Conservation (phyloP, 2,329 filamentous ascomycete genomes). For the Xylariaceae sp. region DNA sequence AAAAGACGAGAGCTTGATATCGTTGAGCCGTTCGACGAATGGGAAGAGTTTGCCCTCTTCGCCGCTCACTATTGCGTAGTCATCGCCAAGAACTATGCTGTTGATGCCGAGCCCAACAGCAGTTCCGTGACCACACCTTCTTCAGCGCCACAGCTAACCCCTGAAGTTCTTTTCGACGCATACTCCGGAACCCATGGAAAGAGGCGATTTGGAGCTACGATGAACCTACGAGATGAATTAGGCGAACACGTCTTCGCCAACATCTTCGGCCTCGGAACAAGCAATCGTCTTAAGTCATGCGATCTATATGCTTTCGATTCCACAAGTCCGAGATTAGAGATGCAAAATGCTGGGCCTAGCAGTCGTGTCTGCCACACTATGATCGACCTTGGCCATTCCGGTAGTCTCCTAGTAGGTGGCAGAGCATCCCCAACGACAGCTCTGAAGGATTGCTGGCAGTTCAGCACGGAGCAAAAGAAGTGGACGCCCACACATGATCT, state of each 20-base stretch:
- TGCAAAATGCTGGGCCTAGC: slow-evolving; percentile 33
- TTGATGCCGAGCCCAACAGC: neutral
- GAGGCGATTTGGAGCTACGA: slow-evolving; percentile 56
- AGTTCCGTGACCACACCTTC: neutral
- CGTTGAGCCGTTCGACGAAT: slow-evolving; percentile 86
- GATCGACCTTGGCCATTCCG: slow-evolving; percentile 55
- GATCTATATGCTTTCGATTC: slow-evolving; percentile 42
- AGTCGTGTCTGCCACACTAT: slow-evolving; percentile 70
- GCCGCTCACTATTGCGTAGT: slow-evolving; percentile 79
- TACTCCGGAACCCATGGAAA: slow-evolving; percentile 40
- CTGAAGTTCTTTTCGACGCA: slow-evolving; percentile 31
- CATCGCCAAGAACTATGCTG: slow-evolving; percentile 47
- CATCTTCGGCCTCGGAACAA: slow-evolving; percentile 42
- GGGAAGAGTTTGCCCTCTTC: slow-evolving; percentile 89
- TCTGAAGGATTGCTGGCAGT: slow-evolving; percentile 71
- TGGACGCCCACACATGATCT: slow-evolving; percentile 65
- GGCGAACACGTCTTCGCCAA: slow-evolving; percentile 43
- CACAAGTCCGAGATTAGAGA: slow-evolving; percentile 27
- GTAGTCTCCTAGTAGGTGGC: slow-evolving; percentile 67
- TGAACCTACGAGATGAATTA: slow-evolving; percentile 37
- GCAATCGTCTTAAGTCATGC: slow-evolving; percentile 43
- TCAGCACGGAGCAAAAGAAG: slow-evolving; percentile 44
- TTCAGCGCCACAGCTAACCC: slow-evolving; percentile 1
- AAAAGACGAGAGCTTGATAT: slow-evolving; percentile 60
- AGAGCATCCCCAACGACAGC: slow-evolving; percentile 68